These are phyloP conservation scores for Yamadazyma buinensis DNA, from an alignment of 1,139 yeast species.

Conservation along the genomic window DNA sequence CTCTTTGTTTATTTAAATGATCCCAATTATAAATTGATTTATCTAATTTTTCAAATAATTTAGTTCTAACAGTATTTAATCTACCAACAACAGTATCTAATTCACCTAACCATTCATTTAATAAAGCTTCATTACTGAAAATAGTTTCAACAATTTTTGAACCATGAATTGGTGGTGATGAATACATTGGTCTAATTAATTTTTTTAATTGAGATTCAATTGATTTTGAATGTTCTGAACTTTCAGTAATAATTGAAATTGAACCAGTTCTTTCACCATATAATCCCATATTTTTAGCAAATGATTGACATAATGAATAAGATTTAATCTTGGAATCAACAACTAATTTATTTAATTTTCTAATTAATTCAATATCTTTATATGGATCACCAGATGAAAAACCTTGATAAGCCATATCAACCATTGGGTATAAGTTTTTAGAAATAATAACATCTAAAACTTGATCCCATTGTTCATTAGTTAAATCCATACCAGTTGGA, in stretches of 20 bases:
- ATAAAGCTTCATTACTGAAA: conserved; percentile 58
- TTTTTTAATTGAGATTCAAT: conserved; percentile 77
- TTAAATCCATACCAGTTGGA: conserved; percentile 92
- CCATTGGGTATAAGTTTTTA: conserved; percentile 73
- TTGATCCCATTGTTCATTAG: conserved; percentile 76
- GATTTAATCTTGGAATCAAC: conserved; percentile 47
- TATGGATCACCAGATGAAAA: conserved; percentile 77
- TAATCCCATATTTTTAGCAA: conserved; percentile 95
- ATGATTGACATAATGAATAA: conserved; percentile 78
- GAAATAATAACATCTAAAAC: conserved; percentile 55
- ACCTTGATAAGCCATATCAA: conserved; percentile 97
- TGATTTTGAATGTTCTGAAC: conserved; percentile 39
- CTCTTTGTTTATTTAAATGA: conserved; percentile 83
- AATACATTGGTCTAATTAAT: conserved; percentile 81
- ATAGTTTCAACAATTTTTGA: conserved; percentile 81
- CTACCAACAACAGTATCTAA: conserved; percentile 75
- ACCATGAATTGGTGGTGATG: conserved; percentile 95
- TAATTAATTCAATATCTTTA: conserved; percentile 47
- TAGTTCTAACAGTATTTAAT: conserved; percentile 69
- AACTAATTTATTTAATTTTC: conserved; percentile 48
- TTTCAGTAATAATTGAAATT: conserved; percentile 57
- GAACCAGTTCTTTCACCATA: conserved; percentile 96
- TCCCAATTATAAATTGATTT: conserved; percentile 70
- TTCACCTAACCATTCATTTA: conserved; percentile 73
- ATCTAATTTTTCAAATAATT: conserved; percentile 56